Evolutionary conservation across 495 filamentous ascomycete genomes (phyloP), one percentile per base, ranked within the genome.

Genomic region (Articulospora tetracladia): DNA sequence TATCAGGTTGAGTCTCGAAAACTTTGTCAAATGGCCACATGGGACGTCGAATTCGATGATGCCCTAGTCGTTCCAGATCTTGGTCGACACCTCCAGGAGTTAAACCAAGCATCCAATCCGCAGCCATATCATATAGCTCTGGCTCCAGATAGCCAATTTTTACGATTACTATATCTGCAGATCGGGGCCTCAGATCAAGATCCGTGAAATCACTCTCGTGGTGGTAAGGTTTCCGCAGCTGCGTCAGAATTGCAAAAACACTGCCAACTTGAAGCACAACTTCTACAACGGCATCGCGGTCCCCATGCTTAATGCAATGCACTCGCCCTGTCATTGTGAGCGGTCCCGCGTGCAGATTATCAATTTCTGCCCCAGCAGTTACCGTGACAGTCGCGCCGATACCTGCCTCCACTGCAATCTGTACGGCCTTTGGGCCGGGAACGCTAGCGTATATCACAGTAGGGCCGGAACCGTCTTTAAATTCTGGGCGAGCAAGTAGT

Each of bases 61-160:
- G 77, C 0, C 77, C 80, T 1, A 83, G 66, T 13, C 80, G 70
- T 46, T 68, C 60, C 22, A 84, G 53, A 60, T 83, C 75, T 63
- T 84, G 81, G 58, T 84, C 79, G 41, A 84, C 80, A 28, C 80
- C 81, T 1, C 81, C 81, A 4, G 79, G 79, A 0, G 80, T 83
- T 13, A 84, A 69, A 10, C 67, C 80, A 0, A 82, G 74, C 75
- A 79, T 79, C 81, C 81, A 84, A 53, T 79, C 79, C 12, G 70
- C 66, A 0, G 81, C 80, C 79, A 83, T 83, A 41, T 73, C 73
- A 53, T 78, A 83, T 1, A 85, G 63, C 39, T 85, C 79, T 17
- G 82, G 82, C 62, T 85, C 81, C 12, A 85, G 63, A 59, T 84
- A 85, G 20, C 82, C 81, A 52, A 85, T 85, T 69, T 85, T 85